A percentile compares a stretch with the other conserved stretches of the same genome.
These are phyloP conservation scores for Xylariaceae sp. DNA, from an alignment of 2,329 filamentous ascomycete species.

Conservation along the genomic window DNA sequence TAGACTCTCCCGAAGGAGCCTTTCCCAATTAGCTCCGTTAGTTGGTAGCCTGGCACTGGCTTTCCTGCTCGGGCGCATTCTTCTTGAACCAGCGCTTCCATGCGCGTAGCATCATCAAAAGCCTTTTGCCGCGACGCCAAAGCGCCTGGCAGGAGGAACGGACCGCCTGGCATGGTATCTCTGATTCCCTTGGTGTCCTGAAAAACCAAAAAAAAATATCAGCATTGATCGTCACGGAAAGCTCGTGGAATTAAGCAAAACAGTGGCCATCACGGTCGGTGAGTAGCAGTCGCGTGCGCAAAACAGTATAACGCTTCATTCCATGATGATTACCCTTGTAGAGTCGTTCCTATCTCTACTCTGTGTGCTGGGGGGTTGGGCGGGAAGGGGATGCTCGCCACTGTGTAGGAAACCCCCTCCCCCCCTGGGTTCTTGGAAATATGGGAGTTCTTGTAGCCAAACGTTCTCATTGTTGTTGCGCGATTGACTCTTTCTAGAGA, in stretches of 20 bases:
- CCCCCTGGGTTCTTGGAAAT: constrained; percentile 1
- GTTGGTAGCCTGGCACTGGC: constrained; percentile 60
- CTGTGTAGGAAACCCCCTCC: constrained; percentile 1
- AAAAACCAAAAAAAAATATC: too few species aligned
- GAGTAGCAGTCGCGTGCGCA: too few species aligned
- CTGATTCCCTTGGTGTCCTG: not conserved
- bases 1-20: constrained; percentile 72
- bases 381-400: not conserved
- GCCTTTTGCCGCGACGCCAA: constrained; percentile 43
- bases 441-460: too few species aligned
- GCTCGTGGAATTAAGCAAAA: too few species aligned
- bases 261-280: too few species aligned
- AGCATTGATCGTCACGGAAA: too few species aligned
- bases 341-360: not conserved
- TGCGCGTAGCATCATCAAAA: constrained; percentile 65
- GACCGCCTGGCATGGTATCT: constrained; percentile 22
- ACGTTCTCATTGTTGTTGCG: too few species aligned
- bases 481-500: too few species aligned
- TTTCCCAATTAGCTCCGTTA: constrained; percentile 70
- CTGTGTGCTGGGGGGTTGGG: not conserved
- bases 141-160: constrained; percentile 20
- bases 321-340: too few species aligned
- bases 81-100: constrained; percentile 61
- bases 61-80: constrained; percentile 56
- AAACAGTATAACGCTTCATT: too few species aligned